Evolutionary conservation across 352 stramenopile genomes (phyloP), one percentile per base, ranked within the genome.

Genomic region (Globisporangium takayamanum): DNA sequence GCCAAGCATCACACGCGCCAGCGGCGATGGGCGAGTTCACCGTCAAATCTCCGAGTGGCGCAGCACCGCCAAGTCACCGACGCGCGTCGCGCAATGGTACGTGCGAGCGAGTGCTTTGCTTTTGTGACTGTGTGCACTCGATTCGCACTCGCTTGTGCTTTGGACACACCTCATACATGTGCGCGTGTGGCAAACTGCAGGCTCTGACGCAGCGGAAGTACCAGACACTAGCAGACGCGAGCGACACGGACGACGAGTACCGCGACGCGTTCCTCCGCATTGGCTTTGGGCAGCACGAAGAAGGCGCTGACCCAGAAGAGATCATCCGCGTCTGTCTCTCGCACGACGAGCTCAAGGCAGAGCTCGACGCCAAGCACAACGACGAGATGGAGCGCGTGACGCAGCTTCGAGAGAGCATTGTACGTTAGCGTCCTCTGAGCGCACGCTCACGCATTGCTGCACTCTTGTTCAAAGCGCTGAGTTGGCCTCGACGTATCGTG

Each of bases 251-350:
- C 30, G 73, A 87, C 39, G 48, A 65, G 16, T 78, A 75, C 53
- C 72, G 72, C 7, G 70, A 83, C 36, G 82, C 78, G 1, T 94
- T 94, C 54, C 76, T 81, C 4, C 70, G 79, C 8, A 83, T 94
- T 49, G 82, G 80, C 7, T 83, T 92, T 57, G 79, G 79, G 0
- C 58, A 84, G 16, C 70, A 70, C 33, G 73, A 59, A 0, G 80
- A 88, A 2, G 63, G 63, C 0, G 69, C 89, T 18, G 74, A 94
- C 50, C 80, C 82, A 0, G 70, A 86, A n/a, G 73, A 86, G 60
- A 79, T 94, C 25, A 76, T 91, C 2, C 74, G 65, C 16, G 87
- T 80, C 42, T 89, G 73, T 53, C 51, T 85, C 30, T 76, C 74
- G 0, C 82, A 90, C 55, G 76, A 88, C 26, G 69, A 87, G 53